These are phyloP conservation scores for Oryza glaberrima DNA, from an alignment of 176 grass and related monocot species.

Conservation along the genomic window DNA sequence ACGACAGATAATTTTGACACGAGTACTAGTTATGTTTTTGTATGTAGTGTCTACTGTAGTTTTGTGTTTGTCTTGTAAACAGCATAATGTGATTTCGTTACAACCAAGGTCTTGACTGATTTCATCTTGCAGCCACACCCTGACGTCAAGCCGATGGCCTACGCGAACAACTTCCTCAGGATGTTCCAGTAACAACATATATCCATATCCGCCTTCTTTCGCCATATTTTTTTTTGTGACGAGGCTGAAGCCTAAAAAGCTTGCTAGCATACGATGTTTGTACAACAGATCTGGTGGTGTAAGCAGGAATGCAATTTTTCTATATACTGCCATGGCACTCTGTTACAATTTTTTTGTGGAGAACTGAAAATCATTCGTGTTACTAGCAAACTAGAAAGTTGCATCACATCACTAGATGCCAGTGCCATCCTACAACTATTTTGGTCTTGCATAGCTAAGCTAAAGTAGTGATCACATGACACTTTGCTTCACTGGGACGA, in stretches of 20 bases:
- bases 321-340: neutral
- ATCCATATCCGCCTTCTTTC: neutral
- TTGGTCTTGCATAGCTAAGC: neutral
- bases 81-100: neutral
- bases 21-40: neutral
- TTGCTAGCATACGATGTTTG: constrained; percentile 10
- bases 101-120: constrained; percentile 68
- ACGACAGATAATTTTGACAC: no score
- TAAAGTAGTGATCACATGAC: neutral
- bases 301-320: neutral
- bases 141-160: constrained; percentile 89
- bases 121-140: constrained; percentile 81
- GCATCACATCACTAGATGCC: neutral
- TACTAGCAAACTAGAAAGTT: neutral
- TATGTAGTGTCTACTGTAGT: neutral
- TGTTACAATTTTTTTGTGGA: neutral
- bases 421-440: neutral
- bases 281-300: neutral
- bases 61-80: neutral
- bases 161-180: constrained; percentile 74
- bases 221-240: constrained; percentile 1
- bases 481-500: neutral
- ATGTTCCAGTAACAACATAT: constrained; percentile 60
- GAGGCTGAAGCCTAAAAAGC: neutral
- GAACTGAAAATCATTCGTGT: neutral